Conservation (phyloP, 805 yeast genomes). For the Priceomyces fermenticarens region DNA sequence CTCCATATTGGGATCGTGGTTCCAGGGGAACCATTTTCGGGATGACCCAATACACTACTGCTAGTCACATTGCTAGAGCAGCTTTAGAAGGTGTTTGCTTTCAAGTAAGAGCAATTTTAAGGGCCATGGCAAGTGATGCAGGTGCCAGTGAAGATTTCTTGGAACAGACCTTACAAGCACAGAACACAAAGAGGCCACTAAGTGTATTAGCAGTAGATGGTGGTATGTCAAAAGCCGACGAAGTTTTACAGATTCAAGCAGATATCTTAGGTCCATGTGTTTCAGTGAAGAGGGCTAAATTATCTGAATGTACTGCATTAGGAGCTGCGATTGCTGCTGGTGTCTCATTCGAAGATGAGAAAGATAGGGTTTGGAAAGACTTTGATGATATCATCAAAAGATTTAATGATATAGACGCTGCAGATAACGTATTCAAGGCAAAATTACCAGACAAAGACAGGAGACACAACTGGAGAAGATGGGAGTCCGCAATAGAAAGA, state of each 20-base stretch:
- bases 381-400: conserved; percentile 60
- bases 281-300: conserved; percentile 74
- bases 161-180: conserved; percentile 48
- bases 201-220: conserved; percentile 80
- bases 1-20: conserved; percentile 94
- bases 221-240: conserved; percentile 89
- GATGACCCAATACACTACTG: conserved; percentile 86
- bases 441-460: conserved; percentile 57
- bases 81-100: conserved; percentile 94
- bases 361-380: conserved; percentile 69
- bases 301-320: conserved; percentile 88
- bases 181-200: conserved; percentile 44
- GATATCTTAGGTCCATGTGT: conserved; percentile 88
- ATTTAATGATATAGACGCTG: conserved; percentile 29
- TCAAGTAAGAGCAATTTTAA: conserved; percentile 86
- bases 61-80: conserved; percentile 89
- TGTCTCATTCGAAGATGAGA: conserved; percentile 45
- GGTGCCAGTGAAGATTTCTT: conserved; percentile 59
- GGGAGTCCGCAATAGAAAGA: conserved; percentile 84
- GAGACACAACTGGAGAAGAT: conserved; percentile 60
- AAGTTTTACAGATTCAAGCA: conserved; percentile 91
- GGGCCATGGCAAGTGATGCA: conserved; percentile 86
- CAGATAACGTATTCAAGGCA: conserved; percentile 30
- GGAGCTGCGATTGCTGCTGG: conserved; percentile 98
- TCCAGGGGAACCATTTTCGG: conserved; percentile 94